Base-by-base conservation (phyloP, 1,284 basidiomycete species). In the Austropuccinia psidii region DNA sequence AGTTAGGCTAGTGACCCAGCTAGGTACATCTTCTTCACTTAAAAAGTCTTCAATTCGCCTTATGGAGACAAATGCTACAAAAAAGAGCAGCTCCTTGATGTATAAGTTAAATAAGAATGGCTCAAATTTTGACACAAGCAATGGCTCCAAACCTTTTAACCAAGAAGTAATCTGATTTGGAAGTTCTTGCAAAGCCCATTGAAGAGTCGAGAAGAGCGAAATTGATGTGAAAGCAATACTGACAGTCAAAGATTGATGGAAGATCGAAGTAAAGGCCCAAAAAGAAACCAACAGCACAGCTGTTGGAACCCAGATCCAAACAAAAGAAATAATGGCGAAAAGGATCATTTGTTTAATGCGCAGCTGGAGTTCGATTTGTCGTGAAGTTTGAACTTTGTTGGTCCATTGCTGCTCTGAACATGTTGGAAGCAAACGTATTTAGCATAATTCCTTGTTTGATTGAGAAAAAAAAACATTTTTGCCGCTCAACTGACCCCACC, bases 301-400 rank as follows among this genome's bases (percentile, higher is more conserved):
- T 11, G 72, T 73, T 7, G 72, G 72, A 1, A 66, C 62, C 37
- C 62, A 73, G 15, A 66, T 73, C 72, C 72, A 73, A n/a, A 73
- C 57, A 29, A 74, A 89, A 6, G 84, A 83, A 66, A 87, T 86
- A 13, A 85, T 74, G 1, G 85, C 85, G 74, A 84, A 83, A 21
- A 88, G 83, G 17, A 86, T 80, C 77, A 88, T 88, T 73, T 86
- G 83, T 76, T 86, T 87, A 21, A 89, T 83, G 11, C 87, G 21
- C 6, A 65, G 33, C 19, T 41, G 39, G 17, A 73, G 24, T 35
- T 73, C 72, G n/a, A 47, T 15, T 57, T 62, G 13, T 55, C 72
- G 58, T 24, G 72, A 50, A 21, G 43, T 43, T 37, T 73, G 58
- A 47, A 73, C 72, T 21, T 62, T 62, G 41, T 43, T 54, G 33